Conservation (phyloP, 805 yeast species). For the Candida argentea region DNA sequence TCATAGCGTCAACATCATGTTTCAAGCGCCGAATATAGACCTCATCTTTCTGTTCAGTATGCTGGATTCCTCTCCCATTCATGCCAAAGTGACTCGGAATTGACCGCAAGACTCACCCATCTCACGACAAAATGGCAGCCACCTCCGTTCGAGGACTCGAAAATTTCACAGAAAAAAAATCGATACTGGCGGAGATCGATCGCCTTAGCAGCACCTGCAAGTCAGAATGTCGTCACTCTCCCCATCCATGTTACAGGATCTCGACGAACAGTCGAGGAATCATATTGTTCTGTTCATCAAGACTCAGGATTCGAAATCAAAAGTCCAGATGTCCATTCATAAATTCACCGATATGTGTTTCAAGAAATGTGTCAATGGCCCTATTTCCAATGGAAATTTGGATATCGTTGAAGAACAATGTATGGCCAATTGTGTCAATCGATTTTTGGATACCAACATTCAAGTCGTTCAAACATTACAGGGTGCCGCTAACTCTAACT, state of each 20-base stretch:
- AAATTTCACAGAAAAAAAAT: too few species aligned
- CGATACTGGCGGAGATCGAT: too few species aligned
- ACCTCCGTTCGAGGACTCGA: too few species aligned
- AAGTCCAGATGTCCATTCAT: conserved; percentile 80
- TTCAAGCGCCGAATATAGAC: conserved; percentile 1
- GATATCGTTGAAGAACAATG: conserved; percentile 58
- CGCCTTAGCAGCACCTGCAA: too few species aligned
- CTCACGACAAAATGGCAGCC: too few species aligned
- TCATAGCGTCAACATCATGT: conserved; percentile 4
- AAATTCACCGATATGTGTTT: conserved; percentile 85
- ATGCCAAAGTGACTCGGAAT: background rate
- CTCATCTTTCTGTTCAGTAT: conserved; percentile 1
- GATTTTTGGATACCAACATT: conserved; percentile 82
- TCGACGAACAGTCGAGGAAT: conserved; percentile 60
- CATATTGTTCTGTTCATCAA: conserved; percentile 72
- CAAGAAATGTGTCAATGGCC: conserved; percentile 55
- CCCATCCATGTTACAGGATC: conserved; percentile 24
- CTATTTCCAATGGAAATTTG: conserved; percentile 39
- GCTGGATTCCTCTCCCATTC: background rate
- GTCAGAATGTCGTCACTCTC: conserved; percentile 26
- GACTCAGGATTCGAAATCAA: conserved; percentile 75
- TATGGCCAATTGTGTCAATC: conserved; percentile 68
- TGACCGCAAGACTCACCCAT: background rate
- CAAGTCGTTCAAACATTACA: conserved; percentile 58
- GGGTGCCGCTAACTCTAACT: conserved; percentile 8